These are phyloP conservation scores for Sanghuangporus baumii DNA, from an alignment of 1,284 basidiomycete genomes.

Conservation along the genomic window DNA sequence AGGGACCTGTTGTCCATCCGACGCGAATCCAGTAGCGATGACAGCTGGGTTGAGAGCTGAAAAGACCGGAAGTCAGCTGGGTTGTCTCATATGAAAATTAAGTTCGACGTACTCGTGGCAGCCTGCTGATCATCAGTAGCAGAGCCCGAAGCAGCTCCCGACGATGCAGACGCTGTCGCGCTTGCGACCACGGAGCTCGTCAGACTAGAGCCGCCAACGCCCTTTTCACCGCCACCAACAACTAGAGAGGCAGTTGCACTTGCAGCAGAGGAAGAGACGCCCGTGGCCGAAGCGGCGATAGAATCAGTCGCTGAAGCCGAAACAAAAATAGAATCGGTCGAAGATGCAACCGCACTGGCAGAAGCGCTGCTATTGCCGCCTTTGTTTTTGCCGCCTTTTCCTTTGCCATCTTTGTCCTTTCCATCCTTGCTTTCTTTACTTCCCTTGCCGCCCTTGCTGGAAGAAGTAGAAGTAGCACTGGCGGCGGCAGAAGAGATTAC, in stretches of 20 bases:
- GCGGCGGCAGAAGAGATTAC: not conserved
- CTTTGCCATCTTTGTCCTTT: not conserved
- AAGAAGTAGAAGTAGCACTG: not conserved
- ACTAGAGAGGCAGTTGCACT: constrained; percentile 1
- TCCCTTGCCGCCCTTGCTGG: not conserved
- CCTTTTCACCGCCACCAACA: not conserved
- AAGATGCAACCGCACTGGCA: not conserved
- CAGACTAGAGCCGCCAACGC: not conserved
- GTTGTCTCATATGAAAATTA: not conserved
- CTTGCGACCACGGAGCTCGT: not conserved
- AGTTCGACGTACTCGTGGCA: constrained; percentile 2
- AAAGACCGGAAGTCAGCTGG: not conserved
- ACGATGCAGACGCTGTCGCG: not conserved
- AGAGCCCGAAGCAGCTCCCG: not conserved
- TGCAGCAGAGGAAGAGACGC: constrained; percentile 2
- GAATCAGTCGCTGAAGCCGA: not conserved
- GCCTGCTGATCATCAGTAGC: constrained; percentile 3
- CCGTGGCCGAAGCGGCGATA: constrained; percentile 27
- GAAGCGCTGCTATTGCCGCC: not conserved
- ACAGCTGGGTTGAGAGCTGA: constrained; percentile 36
- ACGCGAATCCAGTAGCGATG: constrained; percentile 37
- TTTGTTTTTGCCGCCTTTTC: not conserved
- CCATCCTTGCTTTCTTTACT: not conserved
- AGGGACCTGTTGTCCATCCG: constrained; percentile 39
- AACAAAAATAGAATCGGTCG: not conserved